Base-by-base conservation (phyloP, 352 stramenopile species). In the Phytophthora meadii region DNA sequence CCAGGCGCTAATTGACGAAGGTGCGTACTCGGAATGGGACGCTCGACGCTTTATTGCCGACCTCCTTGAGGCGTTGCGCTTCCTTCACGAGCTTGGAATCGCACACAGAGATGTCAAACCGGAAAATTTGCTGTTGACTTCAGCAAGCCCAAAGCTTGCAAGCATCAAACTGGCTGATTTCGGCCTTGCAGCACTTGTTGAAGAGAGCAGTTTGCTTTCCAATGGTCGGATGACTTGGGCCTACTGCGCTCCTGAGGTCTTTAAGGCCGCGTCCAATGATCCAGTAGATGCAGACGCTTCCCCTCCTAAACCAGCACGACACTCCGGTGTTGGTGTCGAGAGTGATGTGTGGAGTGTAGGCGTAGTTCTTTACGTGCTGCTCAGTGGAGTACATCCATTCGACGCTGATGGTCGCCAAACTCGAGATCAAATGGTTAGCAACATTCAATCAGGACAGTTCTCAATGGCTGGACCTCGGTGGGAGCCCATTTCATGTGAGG, bases 331-430 rank as follows among this genome's bases (percentile, higher is more conserved):
- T 59, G 62, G 54, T 72, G 58, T 64, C 27, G 83, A 94, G 68
- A 82, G 81, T 27, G 90, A 97, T 56, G 70, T 97, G 46, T 97
- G 90, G 90, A 94, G 82, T 30, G 68, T 97, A 4, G 90, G 90
- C 39, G 85, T 97, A n/a, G 89, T 97, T 22, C 58, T 96, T 28
- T 97, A 95, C 65, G 87, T 97, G 46, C 53, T 97, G n/a, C 79
- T 97, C 2, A 94, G 82, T 22, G 87, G 78, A 1, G 74, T 76
- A 0, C 87, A 92, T 32, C 88, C 88, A 5, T 97, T 97, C 34
- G 85, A 92, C 68, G 61, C 77, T 3, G 79, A 89, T 44, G 84
- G 84, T 1, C 76, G 79, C 4, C 83, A 89, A 42, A 85, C 79
- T 17, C 84, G 82, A 54, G 83, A 89, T 49, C 87, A 89, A 64